phyloP scores from a whole-genome alignment of 148 eudicot genomes.

The Camellia lanceoleosa region DNA sequence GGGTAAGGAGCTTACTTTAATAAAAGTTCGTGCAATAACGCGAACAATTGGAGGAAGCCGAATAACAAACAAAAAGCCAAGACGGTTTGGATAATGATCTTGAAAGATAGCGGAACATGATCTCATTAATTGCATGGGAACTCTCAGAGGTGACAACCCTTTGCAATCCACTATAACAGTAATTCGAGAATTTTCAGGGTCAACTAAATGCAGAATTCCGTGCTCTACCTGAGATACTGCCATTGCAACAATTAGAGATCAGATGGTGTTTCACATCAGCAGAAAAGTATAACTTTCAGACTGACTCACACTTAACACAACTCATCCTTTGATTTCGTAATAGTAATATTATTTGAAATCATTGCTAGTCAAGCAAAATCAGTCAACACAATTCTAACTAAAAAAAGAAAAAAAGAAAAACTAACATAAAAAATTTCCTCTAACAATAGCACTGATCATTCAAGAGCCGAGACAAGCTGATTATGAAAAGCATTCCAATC shows the following conservation, averaged over 20 bases:
- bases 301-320: neutral
- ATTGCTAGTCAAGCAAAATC: neutral
- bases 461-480: neutral
- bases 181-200: conserved; percentile 56
- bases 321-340: neutral
- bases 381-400: neutral
- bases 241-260: conserved; percentile 18
- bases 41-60: conserved; percentile 82
- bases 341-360: neutral
- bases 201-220: conserved; percentile 66
- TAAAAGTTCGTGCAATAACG: conserved; percentile 75
- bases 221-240: conserved; percentile 95
- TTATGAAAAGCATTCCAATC: neutral
- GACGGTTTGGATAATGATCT: conserved; percentile 79
- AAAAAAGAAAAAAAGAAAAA: too few species aligned
- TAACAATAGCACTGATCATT: neutral
- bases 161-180: conserved; percentile 83
- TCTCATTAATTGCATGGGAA: conserved; percentile 82
- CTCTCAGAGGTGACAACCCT: conserved; percentile 67
- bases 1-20: conserved; percentile 61
- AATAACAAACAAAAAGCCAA: conserved; percentile 68
- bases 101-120: conserved; percentile 70
- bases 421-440: neutral
- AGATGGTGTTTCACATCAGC: neutral
- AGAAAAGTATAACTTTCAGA: neutral